These are phyloP conservation scores for Tothia fuscella DNA, from an alignment of 2,329 filamentous ascomycete species.

Conservation along the genomic window DNA sequence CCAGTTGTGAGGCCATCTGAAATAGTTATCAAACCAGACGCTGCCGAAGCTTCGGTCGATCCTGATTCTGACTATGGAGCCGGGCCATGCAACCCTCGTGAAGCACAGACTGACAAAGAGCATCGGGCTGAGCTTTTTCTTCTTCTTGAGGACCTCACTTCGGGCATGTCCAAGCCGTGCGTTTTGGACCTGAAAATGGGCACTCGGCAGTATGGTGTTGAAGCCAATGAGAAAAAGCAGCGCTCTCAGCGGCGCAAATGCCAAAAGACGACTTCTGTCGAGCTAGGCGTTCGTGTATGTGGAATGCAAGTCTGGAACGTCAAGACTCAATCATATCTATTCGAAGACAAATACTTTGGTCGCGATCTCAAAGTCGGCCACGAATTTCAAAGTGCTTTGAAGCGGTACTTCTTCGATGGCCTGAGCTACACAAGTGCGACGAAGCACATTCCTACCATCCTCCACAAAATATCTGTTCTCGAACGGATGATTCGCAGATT, in stretches of 20 bases:
- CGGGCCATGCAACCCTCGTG: slow-evolving; percentile 30
- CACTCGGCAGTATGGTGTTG: slow-evolving; percentile 89
- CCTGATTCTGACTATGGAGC: background rate
- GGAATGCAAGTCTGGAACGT: slow-evolving; percentile 95
- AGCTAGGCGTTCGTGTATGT: slow-evolving; percentile 86
- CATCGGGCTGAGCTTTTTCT: slow-evolving; percentile 82
- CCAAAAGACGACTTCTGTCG: slow-evolving; percentile 76
- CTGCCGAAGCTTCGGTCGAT: background rate
- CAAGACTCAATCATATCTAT: slow-evolving; percentile 72
- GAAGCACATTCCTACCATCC: slow-evolving; percentile 74
- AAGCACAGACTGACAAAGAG: slow-evolving; percentile 34
- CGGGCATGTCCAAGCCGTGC: slow-evolving; percentile 91
- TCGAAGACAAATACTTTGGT: slow-evolving; percentile 96
- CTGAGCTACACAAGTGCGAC: slow-evolving; percentile 67
- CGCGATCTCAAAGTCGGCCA: slow-evolving; percentile 74
- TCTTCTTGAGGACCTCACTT: slow-evolving; percentile 84
- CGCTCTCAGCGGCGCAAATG: slow-evolving; percentile 89
- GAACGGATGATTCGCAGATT: slow-evolving; percentile 73
- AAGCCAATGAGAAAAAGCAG: slow-evolving; percentile 84
- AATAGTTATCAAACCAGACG: too few species aligned
- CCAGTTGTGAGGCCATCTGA: too few species aligned
- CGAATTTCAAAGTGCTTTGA: slow-evolving; percentile 82
- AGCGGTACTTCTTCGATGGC: slow-evolving; percentile 83
- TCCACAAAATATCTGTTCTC: slow-evolving; percentile 71
- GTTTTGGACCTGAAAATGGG: slow-evolving; percentile 99